Evolutionary conservation across 2,329 filamentous ascomycete species (phyloP), one percentile per base, ranked within the genome.

Genomic region (Talaromyces sp.): DNA sequence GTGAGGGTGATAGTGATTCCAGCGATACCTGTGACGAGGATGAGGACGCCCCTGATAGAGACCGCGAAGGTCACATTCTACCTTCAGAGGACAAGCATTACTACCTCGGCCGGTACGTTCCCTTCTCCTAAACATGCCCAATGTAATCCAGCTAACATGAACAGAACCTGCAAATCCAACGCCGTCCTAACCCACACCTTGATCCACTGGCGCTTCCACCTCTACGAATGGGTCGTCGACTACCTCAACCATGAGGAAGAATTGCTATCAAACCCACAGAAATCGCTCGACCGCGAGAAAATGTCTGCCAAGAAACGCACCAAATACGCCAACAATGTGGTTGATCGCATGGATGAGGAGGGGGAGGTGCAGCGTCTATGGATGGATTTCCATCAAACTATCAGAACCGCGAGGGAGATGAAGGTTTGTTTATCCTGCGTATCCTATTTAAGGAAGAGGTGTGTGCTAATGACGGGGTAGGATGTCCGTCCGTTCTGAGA

Each of bases 141-240:
- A 22, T 7, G 3, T 35, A 16, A 52, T 7, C 2, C 3, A 31
- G 2, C 58, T 45, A 50, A 27, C 31, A 33, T 11, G 5, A 33
- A 58, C 7, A 79, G 79, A 66, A 82, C 83, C 66, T 90, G 88
- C 78, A 85, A 83, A 71, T 77, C 79, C 37, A 89, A 89, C 68
- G 90, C 91, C 0, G 82, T 87, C 68, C 88, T 88, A 45, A 88
- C 90, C 0, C 91, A 94, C 72, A 84, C 83, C 0, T 82, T 94
- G 3, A 83, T 87, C 4, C 91, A 95, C 76, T 93, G 91, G 91
- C 88, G 89, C 64, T 86, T 85, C 66, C 85, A 88, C 54, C 85
- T 94, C n/a, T 88, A 90, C 72, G 83, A 88, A 68, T 90, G 85
- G 84, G 88, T 93, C 0, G 81, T 89, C 27, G 82, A 84, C 33